Evolutionary conservation across 805 yeast species (phyloP).

Genomic region (Vanderwaltozyma tropicalis): DNA sequence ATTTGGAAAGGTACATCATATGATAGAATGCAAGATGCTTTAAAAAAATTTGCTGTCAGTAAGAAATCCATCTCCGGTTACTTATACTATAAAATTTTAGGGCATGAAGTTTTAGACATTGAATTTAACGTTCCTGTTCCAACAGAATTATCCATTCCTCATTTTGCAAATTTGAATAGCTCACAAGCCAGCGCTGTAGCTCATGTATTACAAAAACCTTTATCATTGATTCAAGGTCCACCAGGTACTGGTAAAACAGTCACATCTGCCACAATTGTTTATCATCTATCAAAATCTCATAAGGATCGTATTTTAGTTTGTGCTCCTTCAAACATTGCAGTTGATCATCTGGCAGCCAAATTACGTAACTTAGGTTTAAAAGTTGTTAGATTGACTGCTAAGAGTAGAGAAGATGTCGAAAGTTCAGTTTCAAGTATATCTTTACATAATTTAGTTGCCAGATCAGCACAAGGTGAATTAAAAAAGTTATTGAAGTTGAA

Average conservation of each 20-base stretch:
- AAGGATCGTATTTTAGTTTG: conserved; percentile 68
- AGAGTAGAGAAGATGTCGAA: conserved; percentile 71
- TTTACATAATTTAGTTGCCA: conserved; percentile 42
- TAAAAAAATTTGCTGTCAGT: conserved; percentile 59
- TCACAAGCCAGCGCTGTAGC: conserved; percentile 76
- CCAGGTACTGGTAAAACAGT: conserved; percentile 97
- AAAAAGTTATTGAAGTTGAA: conserved; percentile 48
- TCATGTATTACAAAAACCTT: conserved; percentile 56
- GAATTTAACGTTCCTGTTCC: conserved; percentile 58
- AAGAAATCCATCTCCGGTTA: conserved; percentile 61
- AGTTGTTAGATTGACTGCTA: conserved; percentile 71
- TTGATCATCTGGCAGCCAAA: conserved; percentile 76
- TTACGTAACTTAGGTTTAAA: conserved; percentile 59
- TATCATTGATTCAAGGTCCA: conserved; percentile 85
- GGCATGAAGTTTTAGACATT: conserved; percentile 61
- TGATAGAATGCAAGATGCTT: conserved; percentile 73
- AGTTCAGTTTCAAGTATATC: conserved; percentile 48
- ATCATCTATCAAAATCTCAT: conserved; percentile 56
- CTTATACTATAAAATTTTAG: conserved; percentile 67
- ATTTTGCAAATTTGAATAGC: conserved; percentile 58
- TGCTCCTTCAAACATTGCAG: conserved; percentile 94
- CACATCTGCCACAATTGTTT: conserved; percentile 79
- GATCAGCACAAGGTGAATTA: conserved; percentile 43
- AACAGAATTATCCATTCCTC: conserved; percentile 47
- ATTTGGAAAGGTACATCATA: conserved; percentile 84